Evolutionary conservation across 768 basidiomycete species (phyloP), one percentile per base, ranked within the genome.

Genomic region (Dentipellis sp.): DNA sequence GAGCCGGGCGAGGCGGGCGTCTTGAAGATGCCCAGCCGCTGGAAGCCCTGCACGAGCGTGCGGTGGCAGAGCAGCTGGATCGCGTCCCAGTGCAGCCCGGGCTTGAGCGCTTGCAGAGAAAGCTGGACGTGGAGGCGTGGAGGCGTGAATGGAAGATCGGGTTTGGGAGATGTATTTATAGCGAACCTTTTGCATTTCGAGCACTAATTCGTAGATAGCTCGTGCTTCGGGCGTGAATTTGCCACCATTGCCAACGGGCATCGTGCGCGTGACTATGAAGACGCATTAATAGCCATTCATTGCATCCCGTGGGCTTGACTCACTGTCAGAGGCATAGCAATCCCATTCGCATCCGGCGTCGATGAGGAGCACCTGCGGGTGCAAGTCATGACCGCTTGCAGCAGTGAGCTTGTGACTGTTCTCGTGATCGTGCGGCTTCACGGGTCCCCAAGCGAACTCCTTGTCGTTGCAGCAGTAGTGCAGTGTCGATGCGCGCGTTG

Each of bases 391-490:
- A 9, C 69, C 60, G 11, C 72, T 66, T 8, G 66, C 69, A 39
- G 75, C 72, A 3, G 75, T 71, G 35, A 87, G 68, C 0, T 70
- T 70, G 38, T 75, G 73, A 17, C 67, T 69, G 66, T 89, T 85
- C 21, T 74, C 62, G 53, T 80, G 79, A 59, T 84, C 82, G 58
- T 78, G 74, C 1, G 74, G 67, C 2, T 72, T 66, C 17, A 87
- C 72, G 6, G 91, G 91, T 2, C 89, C 88, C 90, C 89, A 92
- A 1, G 87, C 84, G 65, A 92, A 91, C 48, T 83, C 85, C 56
- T 79, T 80, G 66, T 94, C 90, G 64, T 95, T 97, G 72, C 91
- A 94, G 64, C 93, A 93, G 69, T 97, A 97, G 65, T 97, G 94
- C 4, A 98, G 74, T 0, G 92, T 97, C 1, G 91, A 86, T 3